Percentiles rank a stretch among this genome's conserved stretches.
phyloP scores from a whole-genome alignment of 768 basidiomycete species.

The Boletus coccyginus region DNA sequence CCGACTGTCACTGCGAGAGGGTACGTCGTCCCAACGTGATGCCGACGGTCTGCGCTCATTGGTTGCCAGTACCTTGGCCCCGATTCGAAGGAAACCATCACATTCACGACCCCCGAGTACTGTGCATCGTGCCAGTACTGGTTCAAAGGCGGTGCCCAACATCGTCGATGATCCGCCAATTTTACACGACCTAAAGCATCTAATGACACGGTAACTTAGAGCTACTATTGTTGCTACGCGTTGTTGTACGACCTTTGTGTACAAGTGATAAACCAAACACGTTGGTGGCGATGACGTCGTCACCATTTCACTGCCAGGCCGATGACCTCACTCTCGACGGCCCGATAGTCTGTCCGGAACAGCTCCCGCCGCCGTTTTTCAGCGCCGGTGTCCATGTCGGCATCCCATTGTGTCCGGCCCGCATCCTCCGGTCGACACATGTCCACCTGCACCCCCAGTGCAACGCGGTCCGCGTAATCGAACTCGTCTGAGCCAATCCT shows the following conservation, averaged over 20 bases:
- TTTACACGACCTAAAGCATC: slow-evolving; percentile 6
- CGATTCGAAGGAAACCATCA: slow-evolving; percentile 62
- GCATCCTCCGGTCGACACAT: slow-evolving; percentile 34
- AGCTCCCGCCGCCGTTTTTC: slow-evolving; percentile 43
- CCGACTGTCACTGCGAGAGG: slow-evolving; percentile 43
- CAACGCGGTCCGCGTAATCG: slow-evolving; percentile 36
- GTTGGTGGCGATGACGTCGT: slow-evolving; percentile 15
- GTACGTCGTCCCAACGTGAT: slow-evolving; percentile 26
- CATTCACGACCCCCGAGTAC: slow-evolving; percentile 47
- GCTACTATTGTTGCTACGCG: slow-evolving; percentile 24
- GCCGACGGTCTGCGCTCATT: slow-evolving; percentile 2
- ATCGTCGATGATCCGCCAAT: slow-evolving; percentile 29
- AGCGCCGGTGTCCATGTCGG: slow-evolving; percentile 40
- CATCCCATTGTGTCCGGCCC: slow-evolving; percentile 34
- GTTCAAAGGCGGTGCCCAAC: slow-evolving; percentile 47
- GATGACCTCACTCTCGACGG: slow-evolving; percentile 82
- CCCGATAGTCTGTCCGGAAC: slow-evolving; percentile 79
- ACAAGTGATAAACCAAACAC: slow-evolving; percentile 5
- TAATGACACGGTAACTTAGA: slow-evolving; percentile 31
- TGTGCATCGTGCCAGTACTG: slow-evolving; percentile 60
- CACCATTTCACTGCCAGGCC: slow-evolving; percentile 77
- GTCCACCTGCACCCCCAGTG: slow-evolving; percentile 40
- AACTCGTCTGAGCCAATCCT: slow-evolving; percentile 8
- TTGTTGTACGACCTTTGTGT: slow-evolving; percentile 22
- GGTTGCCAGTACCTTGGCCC: slow-evolving; percentile 58